Evolutionary conservation across 169 alveolate genomes (phyloP), one percentile per base, ranked within the genome.

Genomic region (Toxoplasma gondii): DNA sequence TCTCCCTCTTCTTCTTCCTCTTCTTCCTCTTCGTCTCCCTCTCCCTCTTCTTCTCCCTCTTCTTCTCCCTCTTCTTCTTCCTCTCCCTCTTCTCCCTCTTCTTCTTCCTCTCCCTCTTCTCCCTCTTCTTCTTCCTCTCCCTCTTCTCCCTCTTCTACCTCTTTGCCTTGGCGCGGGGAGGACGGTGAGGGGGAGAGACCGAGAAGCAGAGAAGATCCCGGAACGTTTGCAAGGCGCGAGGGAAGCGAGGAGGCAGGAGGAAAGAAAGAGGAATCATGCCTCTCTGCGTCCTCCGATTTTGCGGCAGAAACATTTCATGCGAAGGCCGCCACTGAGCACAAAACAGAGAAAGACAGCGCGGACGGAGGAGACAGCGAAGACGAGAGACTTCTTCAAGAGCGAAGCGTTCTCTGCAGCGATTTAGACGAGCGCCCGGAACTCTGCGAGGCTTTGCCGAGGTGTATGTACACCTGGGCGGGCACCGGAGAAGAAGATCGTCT

Each of bases 401-500:
- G 90, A 5, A 10, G 12, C 34, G 24, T 82, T 41, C 67, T 82
- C 5, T 82, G 90, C 67, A 41, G 64, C 67, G 90, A 82, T 43
- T 16, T 82, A 31, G 64, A 36, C 38, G 67, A 41, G 64, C 24
- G n/a, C 7, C 90, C 12, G 36, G 90, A 82, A 1, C 19, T 41
- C 44, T 82, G 90, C 41, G 90, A 41, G 12, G 38, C 53, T 9
- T 31, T 41, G 16, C 90, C 90, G 54, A 64, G 90, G 69, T 82
- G 90, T 82, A 82, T 36, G 90, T 82, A 82, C 67, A 43, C 64
- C 67, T 19, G 9, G 19, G 90, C 90, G 10, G 90, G 43, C 31
- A 67, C 12, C 39, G 90, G 58, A 41, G 41, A 36, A 16, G 90
- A 41, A 49, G 86, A 19, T 19, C 9, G 58, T 49, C 58, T 49